A percentile compares a stretch with the other conserved stretches of the same genome.
Conservation (phyloP, 306 rosid species). For the Cercis canadensis region DNA sequence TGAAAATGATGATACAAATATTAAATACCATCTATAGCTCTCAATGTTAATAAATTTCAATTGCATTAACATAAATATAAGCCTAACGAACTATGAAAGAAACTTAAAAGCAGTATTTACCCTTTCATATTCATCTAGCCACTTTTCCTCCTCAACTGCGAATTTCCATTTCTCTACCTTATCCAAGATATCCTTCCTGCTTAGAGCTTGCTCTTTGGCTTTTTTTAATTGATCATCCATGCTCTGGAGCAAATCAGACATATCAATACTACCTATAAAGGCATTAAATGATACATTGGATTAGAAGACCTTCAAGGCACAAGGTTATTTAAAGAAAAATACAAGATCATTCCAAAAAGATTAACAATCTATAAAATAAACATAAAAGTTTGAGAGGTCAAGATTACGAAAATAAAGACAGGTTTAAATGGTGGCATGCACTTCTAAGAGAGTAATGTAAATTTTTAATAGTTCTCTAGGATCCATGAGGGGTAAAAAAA, state of each 20-base stretch:
- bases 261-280: conserved; percentile 60
- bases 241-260: conserved; percentile 76
- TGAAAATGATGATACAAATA: not conserved
- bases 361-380: no score
- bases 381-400: not conserved
- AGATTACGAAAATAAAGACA: conserved; percentile 3
- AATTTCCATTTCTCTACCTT: conserved; percentile 85
- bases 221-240: conserved; percentile 81
- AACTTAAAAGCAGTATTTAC: conserved; percentile 42
- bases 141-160: conserved; percentile 89
- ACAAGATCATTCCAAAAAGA: not conserved
- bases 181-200: conserved; percentile 92
- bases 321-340: not conserved
- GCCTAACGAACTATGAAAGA: conserved; percentile 1
- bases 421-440: not conserved
- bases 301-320: no score
- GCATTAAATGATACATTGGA: conserved; percentile 19
- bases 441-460: conserved; percentile 15
- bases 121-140: conserved; percentile 97
- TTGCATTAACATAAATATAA: conserved; percentile 2
- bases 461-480: not conserved
- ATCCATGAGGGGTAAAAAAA: no score
- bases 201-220: conserved; percentile 87
- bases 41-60: conserved; percentile 16
- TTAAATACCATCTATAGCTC: conserved; percentile 3